Evolutionary conservation across 768 basidiomycete genomes (phyloP).

Genomic region (Hygrocybe coccinea): DNA sequence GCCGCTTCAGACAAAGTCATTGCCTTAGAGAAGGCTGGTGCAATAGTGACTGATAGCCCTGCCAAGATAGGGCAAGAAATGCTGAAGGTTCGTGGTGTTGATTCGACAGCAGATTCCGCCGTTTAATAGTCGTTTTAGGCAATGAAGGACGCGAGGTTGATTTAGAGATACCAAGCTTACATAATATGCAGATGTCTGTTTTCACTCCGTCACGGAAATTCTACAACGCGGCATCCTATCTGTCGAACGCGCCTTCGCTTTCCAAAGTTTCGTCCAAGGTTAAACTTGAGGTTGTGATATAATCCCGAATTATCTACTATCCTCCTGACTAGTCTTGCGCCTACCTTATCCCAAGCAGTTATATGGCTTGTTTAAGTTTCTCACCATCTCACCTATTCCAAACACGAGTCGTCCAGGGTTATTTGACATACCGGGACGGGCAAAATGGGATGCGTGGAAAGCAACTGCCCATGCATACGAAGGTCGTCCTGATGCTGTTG

Average conservation of each 20-base stretch:
- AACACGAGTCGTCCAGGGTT: constrained; percentile 60
- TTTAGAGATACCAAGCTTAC: constrained; percentile 16
- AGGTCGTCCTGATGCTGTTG: constrained; percentile 41
- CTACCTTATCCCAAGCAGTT: constrained; percentile 46
- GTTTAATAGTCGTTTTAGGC: constrained; percentile 44
- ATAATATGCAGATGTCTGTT: neutral
- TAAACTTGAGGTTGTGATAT: constrained; percentile 68
- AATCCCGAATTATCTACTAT: constrained; percentile 32
- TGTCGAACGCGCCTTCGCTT: constrained; percentile 53
- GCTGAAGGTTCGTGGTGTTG: constrained; percentile 61
- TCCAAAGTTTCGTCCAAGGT: constrained; percentile 51
- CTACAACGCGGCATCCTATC: constrained; percentile 55
- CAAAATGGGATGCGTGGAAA: constrained; percentile 87
- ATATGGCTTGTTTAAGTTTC: constrained; percentile 79
- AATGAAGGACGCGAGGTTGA: constrained; percentile 70
- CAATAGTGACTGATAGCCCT: constrained; percentile 89
- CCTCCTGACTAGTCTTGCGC: constrained; percentile 26
- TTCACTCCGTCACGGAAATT: constrained; percentile 41
- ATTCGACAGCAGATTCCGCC: neutral
- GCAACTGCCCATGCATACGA: constrained; percentile 45
- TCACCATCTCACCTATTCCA: constrained; percentile 57
- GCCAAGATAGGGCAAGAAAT: constrained; percentile 90
- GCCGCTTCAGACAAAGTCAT: constrained; percentile 92
- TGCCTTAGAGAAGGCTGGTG: constrained; percentile 88
- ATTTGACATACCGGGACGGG: constrained; percentile 73